These are phyloP conservation scores for Cryphonectria parasitica DNA, from an alignment of 2,329 filamentous ascomycete species.

Conservation along the genomic window DNA sequence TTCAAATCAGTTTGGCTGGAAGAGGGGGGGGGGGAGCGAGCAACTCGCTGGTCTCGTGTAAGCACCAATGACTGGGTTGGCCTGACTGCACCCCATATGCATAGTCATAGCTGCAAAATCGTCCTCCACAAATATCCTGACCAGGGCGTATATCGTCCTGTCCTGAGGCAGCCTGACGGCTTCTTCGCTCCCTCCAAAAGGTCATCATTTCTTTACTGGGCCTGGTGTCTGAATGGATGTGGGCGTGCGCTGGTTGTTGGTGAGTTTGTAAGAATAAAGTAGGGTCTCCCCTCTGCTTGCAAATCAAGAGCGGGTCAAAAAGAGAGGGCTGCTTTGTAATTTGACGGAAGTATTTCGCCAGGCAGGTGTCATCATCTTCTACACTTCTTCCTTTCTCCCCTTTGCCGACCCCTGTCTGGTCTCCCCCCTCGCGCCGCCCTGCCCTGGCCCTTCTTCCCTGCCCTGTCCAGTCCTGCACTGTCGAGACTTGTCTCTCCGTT, in stretches of 20 bases:
- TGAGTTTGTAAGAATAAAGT: neutral
- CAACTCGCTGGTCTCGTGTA: slow-evolving; percentile 2
- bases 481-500: neutral
- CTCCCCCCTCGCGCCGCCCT: neutral
- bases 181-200: neutral
- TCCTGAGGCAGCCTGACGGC: slow-evolving; percentile 3
- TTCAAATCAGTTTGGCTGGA: neutral
- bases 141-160: neutral
- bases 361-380: slow-evolving; percentile 2
- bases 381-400: neutral
- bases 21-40: neutral
- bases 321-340: slow-evolving; percentile 13
- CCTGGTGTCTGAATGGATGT: neutral
- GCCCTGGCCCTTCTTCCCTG: neutral
- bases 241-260: neutral
- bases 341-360: slow-evolving; percentile 6
- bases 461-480: neutral
- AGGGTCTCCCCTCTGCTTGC: slow-evolving; percentile 4
- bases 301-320: slow-evolving; percentile 6
- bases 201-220: neutral
- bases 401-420: slow-evolving; percentile 8
- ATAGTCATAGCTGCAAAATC: neutral
- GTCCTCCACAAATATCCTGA: neutral
- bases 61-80: slow-evolving; percentile 3
- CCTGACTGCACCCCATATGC: neutral